These are phyloP conservation scores for Teratosphaeria destructans DNA, from an alignment of 2,329 filamentous ascomycete species.

Conservation along the genomic window DNA sequence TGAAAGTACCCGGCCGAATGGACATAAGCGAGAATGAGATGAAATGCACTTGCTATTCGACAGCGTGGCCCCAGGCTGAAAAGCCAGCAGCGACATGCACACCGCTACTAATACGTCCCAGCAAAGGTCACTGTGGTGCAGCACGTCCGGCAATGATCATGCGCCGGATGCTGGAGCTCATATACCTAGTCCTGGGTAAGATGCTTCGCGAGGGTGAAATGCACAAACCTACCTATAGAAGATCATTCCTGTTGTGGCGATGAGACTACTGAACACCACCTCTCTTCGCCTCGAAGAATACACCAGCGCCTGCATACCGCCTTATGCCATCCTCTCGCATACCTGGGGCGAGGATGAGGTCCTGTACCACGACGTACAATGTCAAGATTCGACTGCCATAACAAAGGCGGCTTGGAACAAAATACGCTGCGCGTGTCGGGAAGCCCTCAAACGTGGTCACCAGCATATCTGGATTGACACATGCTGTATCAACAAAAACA, in stretches of 20 bases:
- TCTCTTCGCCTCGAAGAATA: not conserved
- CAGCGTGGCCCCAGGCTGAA: not conserved
- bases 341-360: conserved; percentile 12
- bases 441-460: not conserved
- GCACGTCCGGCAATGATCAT: not conserved
- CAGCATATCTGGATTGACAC: conserved; percentile 5
- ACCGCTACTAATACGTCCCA: not conserved
- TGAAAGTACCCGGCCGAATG: not conserved
- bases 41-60: not conserved
- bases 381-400: not conserved
- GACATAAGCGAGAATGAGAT: not conserved
- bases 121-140: not conserved
- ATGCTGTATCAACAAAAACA: conserved; percentile 16
- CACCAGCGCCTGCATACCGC: conserved; percentile 1
- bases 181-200: not conserved
- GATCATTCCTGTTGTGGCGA: not conserved
- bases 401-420: not conserved
- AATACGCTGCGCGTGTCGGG: not conserved
- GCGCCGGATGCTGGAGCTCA: not conserved
- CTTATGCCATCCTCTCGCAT: conserved; percentile 18
- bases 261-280: not conserved
- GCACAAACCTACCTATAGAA: no score
- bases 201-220: not conserved
- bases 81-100: not conserved
- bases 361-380: conserved; percentile 7